phyloP scores from a whole-genome alignment of 768 basidiomycete genomes.

The Naganishia antarctica region DNA sequence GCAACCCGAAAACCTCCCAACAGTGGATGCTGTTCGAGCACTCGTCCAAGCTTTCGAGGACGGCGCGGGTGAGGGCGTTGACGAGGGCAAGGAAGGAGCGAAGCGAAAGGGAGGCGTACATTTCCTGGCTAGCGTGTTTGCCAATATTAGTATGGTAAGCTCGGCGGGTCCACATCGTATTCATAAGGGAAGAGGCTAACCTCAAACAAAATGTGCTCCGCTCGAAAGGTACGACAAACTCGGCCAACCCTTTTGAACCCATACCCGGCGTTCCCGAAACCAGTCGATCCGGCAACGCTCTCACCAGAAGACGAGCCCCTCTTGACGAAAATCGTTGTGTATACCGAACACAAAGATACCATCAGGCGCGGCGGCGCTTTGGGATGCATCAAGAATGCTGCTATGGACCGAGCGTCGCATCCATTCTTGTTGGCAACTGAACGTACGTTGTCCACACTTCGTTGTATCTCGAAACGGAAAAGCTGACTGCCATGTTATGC shows the following conservation, averaged over 20 bases:
- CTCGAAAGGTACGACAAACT: slow-evolving; percentile 63
- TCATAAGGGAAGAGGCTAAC: neutral
- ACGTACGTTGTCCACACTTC: slow-evolving; percentile 31
- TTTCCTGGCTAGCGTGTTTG: slow-evolving; percentile 90
- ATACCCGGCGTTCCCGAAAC: slow-evolving; percentile 55
- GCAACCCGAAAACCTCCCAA: slow-evolving; percentile 38
- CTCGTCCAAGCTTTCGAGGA: slow-evolving; percentile 86
- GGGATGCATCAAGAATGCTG: slow-evolving; percentile 59
- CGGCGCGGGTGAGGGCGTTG: slow-evolving; percentile 59
- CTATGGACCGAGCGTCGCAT: slow-evolving; percentile 47
- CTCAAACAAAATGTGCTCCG: neutral
- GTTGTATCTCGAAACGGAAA: neutral
- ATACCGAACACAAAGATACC: slow-evolving; percentile 81
- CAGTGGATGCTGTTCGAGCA: slow-evolving; percentile 66
- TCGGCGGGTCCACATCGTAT: neutral
- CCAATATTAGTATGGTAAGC: slow-evolving; percentile 76
- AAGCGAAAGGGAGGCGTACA: slow-evolving; percentile 70
- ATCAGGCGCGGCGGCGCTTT: slow-evolving; percentile 83
- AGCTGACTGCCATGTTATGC: slow-evolving; percentile 60
- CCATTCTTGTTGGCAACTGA: slow-evolving; percentile 47
- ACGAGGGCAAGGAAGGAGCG: slow-evolving; percentile 49
- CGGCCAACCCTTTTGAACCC: slow-evolving; percentile 76
- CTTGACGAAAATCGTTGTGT: slow-evolving; percentile 71
- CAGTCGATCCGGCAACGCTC: slow-evolving; percentile 39
- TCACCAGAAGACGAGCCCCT: slow-evolving; percentile 63